phyloP scores from a whole-genome alignment of 352 stramenopile species.

The Phytophthora sansomeana region DNA sequence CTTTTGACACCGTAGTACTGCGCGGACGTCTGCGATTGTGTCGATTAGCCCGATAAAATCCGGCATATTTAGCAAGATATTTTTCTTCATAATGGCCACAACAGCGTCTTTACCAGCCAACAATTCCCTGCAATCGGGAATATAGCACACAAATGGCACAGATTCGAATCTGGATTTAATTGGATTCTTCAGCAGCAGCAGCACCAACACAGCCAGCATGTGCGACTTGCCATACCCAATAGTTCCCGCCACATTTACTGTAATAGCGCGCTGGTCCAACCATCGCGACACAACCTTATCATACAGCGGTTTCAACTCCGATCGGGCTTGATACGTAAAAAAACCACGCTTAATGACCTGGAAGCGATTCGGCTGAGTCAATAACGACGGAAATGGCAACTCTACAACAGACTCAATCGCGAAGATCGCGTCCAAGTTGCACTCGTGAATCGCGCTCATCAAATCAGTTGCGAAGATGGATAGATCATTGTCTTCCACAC shows the following conservation, averaged over 20 bases:
- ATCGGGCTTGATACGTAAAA: constrained; percentile 6
- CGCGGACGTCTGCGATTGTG: neutral
- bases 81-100: neutral
- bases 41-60: neutral
- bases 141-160: constrained; percentile 2
- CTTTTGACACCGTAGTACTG: neutral
- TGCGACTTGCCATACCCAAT: neutral
- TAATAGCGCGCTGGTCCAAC: neutral
- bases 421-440: neutral
- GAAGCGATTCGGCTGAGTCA: neutral
- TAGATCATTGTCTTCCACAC: no score
- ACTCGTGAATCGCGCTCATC: neutral
- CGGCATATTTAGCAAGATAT: neutral
- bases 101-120: neutral
- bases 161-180: neutral
- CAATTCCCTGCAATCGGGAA: neutral
- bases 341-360: neutral
- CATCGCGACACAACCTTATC: neutral
- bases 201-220: constrained; percentile 1
- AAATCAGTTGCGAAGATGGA: neutral
- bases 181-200: neutral
- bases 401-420: neutral
- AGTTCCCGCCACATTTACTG: neutral
- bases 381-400: neutral
- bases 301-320: neutral